Conservation (phyloP, 108 stramenopile genomes). For the Nannochloropsis gaditana region DNA sequence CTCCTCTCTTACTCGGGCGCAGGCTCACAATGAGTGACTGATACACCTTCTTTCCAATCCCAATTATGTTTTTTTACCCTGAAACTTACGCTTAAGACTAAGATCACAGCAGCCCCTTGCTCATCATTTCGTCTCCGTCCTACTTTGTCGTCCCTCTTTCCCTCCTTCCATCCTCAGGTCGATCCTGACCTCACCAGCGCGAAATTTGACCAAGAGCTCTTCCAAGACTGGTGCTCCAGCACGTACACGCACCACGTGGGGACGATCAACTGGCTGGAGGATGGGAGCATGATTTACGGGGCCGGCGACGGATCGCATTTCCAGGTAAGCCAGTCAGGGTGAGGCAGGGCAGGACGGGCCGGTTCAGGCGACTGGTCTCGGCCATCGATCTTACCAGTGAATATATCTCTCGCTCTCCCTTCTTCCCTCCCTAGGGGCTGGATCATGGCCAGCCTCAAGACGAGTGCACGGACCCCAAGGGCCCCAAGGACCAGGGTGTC, state of each 20-base stretch:
- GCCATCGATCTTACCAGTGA: background rate
- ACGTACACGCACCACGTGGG: constrained; percentile 9
- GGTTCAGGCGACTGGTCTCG: background rate
- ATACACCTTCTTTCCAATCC: background rate
- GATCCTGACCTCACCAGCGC: background rate
- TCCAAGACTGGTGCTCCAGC: background rate
- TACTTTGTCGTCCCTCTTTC: background rate
- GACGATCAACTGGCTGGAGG: background rate
- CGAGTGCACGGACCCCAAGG: background rate
- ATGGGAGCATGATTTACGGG: background rate
- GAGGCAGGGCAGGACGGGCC: background rate
- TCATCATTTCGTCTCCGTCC: background rate
- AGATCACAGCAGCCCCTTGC: background rate
- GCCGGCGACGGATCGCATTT: background rate
- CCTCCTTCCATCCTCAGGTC: background rate
- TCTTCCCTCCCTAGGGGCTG: background rate
- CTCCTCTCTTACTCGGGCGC: background rate
- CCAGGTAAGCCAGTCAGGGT: background rate
- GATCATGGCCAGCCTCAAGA: background rate
- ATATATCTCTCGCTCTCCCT: background rate
- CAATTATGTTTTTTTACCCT: background rate
- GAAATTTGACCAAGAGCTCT: background rate
- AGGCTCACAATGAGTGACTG: too few relatives aligned
- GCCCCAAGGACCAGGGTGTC: background rate
- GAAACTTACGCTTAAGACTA: background rate